These are phyloP conservation scores for Leishmania braziliensis DNA, from an alignment of 208 protist genomes.

Conservation along the genomic window DNA sequence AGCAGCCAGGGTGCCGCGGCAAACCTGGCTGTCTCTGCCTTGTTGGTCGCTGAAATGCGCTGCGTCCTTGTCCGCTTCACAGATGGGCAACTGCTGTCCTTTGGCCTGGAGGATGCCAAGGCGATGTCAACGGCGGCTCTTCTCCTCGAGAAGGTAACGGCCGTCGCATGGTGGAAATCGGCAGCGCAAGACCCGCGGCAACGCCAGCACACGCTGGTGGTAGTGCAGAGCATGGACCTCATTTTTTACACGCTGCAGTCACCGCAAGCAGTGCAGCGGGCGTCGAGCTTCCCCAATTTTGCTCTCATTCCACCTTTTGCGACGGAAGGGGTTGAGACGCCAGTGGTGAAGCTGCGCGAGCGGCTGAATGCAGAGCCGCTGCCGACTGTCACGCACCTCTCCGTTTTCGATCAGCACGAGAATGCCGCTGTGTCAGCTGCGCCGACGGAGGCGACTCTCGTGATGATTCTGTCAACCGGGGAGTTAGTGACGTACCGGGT, in stretches of 20 bases:
- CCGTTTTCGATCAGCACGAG: conserved; percentile 48
- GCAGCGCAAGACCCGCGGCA: neutral
- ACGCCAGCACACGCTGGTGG: conserved; percentile 32
- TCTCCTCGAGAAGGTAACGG: conserved; percentile 42
- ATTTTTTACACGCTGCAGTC: conserved; percentile 35
- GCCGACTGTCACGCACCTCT: conserved; percentile 57
- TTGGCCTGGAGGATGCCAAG: conserved; percentile 13
- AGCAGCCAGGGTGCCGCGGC: conserved; percentile 2
- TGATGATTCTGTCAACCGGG: conserved; percentile 67
- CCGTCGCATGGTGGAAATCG: conserved; percentile 42
- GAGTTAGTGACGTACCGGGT: conserved; percentile 81
- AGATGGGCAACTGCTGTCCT: conserved; percentile 25
- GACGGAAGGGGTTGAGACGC: conserved; percentile 36
- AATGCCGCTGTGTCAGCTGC: conserved; percentile 8
- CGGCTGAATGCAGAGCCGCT: conserved; percentile 45
- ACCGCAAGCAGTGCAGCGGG: neutral
- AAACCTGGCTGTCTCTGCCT: conserved; percentile 19
- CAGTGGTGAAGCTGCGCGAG: conserved; percentile 33
- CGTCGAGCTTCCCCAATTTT: conserved; percentile 51
- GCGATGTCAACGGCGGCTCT: conserved; percentile 9
- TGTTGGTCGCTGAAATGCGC: conserved; percentile 17
- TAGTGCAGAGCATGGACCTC: conserved; percentile 43
- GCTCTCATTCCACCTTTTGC: conserved; percentile 49
- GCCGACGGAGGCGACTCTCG: conserved; percentile 38
- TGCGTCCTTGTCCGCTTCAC: conserved; percentile 41